Evolutionary conservation across 305 asterid genomes (phyloP).

Genomic region (Ruellia speciosa): DNA sequence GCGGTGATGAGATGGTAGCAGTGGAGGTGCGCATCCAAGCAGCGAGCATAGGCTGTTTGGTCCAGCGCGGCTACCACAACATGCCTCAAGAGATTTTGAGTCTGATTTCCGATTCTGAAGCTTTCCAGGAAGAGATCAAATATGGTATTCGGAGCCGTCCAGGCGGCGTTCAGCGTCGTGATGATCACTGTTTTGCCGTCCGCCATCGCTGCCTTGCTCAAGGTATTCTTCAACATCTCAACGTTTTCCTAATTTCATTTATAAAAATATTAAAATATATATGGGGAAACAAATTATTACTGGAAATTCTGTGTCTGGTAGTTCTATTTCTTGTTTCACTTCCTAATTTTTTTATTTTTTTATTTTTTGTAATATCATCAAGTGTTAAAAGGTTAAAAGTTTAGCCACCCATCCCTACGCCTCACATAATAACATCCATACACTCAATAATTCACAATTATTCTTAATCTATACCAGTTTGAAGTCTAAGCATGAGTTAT

Average conservation of each 20-base stretch:
- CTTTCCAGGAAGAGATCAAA: conserved; percentile 47
- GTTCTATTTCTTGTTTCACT: no score
- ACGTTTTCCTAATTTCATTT: conserved; percentile 12
- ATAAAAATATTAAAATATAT: background rate
- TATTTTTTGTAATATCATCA: no score
- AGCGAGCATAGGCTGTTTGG: conserved; percentile 39
- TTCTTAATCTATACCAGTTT: no score
- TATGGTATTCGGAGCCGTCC: conserved; percentile 41
- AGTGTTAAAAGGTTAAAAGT: no score
- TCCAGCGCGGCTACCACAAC: conserved; percentile 43
- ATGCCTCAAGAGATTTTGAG: conserved; percentile 32
- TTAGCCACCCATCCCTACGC: no score
- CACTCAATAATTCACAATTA: no score
- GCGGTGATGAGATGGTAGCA: conserved; percentile 36
- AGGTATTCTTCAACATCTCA: conserved; percentile 17
- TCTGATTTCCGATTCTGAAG: conserved; percentile 42
- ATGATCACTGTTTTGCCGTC: conserved; percentile 46
- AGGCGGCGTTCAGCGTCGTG: conserved; percentile 47
- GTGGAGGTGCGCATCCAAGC: conserved; percentile 31
- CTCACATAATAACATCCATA: no score
- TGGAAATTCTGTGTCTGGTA: no score
- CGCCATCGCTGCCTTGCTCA: conserved; percentile 35
- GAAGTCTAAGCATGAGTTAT: no score
- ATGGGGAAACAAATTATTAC: no score
- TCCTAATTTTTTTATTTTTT: no score